phyloP scores from a whole-genome alignment of 148 eudicot species.

The Rhododendron molle region DNA sequence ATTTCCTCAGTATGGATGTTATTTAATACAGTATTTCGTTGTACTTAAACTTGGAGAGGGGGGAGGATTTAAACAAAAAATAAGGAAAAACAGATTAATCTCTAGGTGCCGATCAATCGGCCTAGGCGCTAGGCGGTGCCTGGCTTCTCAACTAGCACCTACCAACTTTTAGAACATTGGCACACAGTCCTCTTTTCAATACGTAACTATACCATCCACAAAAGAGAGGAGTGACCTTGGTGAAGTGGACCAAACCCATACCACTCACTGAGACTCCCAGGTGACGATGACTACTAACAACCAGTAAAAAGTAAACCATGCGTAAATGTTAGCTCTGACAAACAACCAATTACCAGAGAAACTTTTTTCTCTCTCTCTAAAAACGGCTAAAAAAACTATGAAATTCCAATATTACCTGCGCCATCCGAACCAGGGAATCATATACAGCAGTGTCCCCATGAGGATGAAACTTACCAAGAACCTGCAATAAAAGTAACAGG shows the following conservation, averaged over 20 bases:
- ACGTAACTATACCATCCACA: neutral
- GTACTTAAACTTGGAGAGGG: neutral
- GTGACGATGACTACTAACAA: neutral
- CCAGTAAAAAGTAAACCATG: neutral
- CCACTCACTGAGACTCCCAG: neutral
- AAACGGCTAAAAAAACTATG: neutral
- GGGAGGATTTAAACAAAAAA: neutral
- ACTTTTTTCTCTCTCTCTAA: neutral
- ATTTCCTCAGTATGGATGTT: neutral
- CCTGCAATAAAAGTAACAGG: conserved; percentile 37
- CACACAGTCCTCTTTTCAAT: neutral
- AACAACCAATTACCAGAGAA: neutral
- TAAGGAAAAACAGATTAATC: neutral
- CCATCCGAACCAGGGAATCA: conserved; percentile 95
- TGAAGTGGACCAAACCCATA: neutral
- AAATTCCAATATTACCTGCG: conserved; percentile 60
- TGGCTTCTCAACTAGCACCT: neutral
- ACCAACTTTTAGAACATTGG: neutral
- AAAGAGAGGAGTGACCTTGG: neutral
- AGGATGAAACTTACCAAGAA: conserved; percentile 95
- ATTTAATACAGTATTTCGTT: too few species aligned
- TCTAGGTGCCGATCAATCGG: neutral
- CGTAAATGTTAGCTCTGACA: neutral
- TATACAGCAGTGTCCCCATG: conserved; percentile 97
- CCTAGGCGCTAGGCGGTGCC: neutral